Evolutionary conservation across 768 basidiomycete species (phyloP), one percentile per base, ranked within the genome.

Genomic region (Agaricus subrufescens): DNA sequence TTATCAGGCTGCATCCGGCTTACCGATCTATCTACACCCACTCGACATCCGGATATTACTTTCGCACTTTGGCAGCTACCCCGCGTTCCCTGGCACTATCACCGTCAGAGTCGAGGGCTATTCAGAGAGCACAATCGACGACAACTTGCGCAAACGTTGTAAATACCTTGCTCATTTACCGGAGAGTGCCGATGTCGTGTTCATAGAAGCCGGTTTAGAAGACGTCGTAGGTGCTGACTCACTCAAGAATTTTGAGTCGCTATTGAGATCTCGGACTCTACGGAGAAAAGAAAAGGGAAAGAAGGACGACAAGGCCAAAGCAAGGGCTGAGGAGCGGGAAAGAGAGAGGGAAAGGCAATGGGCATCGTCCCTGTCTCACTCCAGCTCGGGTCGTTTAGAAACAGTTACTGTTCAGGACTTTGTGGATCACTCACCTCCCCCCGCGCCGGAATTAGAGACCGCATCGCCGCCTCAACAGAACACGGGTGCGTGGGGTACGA

Each of bases 141-240:
- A 95, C 58, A 94, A 97, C 58, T 76, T 99, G 27, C 86, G 95
- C 47, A 91, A 93, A 70, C 86, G 95, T 31, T 98, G 93, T 77
- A 96, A 95, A 67, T 98, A 98, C 69, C 86, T 99, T 59, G 84
- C 85, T 3, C 95, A 98, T 69, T 78, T 98, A 62, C 91, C 95
- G 1, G 87, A 92, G 56, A 87, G 91, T 44, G 87, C 92, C 38
- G 95, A 98, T 64, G 92, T 98, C 45, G 87, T 94, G 25, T 98
- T 98, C 70, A 75, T 98, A 52, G 95, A 99, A 70, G 84, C 92
- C 7, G 88, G 96, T 66, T 73, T 98, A 15, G 76, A 80, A 56
- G 76, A 75, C 6, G 89, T 95, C 37, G 90, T 98, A 19, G 89
- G 92, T 30, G 64, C 66, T 12, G 86, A 87, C 10, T 86, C 87